A percentile compares a stretch with the other conserved stretches of the same genome.
Evolutionary conservation across 768 basidiomycete species (phyloP).

Genomic region (Hygrocybe punicea): DNA sequence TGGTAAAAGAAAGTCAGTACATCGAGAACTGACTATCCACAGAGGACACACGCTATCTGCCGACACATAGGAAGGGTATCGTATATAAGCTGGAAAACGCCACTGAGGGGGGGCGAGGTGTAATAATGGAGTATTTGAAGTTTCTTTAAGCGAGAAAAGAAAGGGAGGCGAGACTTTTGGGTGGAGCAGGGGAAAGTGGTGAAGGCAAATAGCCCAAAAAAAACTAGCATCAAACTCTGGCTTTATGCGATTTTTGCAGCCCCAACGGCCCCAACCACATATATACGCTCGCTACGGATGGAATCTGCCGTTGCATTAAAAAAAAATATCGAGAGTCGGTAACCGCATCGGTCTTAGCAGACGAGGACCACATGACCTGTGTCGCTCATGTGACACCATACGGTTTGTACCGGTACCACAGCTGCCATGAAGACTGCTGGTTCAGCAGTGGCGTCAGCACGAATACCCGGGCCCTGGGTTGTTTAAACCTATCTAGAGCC

Average conservation of each 20-base stretch:
- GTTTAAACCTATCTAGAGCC: too few relatives aligned
- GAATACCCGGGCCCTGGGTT: too few relatives aligned
- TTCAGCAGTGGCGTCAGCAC: too few relatives aligned
- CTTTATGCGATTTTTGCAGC: slow-evolving; percentile 26
- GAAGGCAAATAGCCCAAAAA: slow-evolving; percentile 3
- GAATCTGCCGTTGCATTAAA: slow-evolving; percentile 28
- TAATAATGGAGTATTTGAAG: slow-evolving; percentile 2
- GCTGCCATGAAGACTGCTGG: too few relatives aligned
- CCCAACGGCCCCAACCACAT: slow-evolving; percentile 19
- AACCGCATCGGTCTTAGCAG: slow-evolving; percentile 31
- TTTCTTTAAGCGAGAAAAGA: neutral
- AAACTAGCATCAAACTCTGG: neutral
- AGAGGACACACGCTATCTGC: slow-evolving; percentile 64
- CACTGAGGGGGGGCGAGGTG: slow-evolving; percentile 2
- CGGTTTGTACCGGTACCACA: too few relatives aligned
- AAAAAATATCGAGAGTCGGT: slow-evolving; percentile 22
- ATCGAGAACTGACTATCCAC: neutral
- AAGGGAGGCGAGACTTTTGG: too few relatives aligned
- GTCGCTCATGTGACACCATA: slow-evolving; percentile 19
- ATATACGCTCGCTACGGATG: slow-evolving; percentile 8
- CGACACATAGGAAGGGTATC: slow-evolving; percentile 53
- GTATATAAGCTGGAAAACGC: neutral
- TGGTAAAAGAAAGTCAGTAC: slow-evolving; percentile 9
- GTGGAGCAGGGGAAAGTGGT: neutral
- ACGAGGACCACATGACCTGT: slow-evolving; percentile 25